phyloP scores from a whole-genome alignment of 345 rosid species.

The Geranium brycei region DNA sequence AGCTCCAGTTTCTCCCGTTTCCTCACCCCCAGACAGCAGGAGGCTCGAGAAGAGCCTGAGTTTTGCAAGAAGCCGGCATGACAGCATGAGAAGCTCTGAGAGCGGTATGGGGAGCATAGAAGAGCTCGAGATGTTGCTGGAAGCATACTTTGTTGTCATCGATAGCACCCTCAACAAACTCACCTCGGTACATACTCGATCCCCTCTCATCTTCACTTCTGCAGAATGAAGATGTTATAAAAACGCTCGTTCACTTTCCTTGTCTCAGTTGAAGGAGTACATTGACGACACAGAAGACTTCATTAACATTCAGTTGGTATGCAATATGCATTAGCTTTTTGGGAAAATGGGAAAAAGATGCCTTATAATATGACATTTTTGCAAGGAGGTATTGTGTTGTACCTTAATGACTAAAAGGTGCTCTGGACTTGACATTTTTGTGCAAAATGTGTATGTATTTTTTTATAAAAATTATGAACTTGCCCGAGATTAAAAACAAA shows the following conservation, averaged over 20 bases:
- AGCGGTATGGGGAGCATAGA: slow-evolving; percentile 25
- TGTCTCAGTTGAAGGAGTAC: slow-evolving; percentile 27
- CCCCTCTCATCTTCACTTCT: too few species aligned
- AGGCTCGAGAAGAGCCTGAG: slow-evolving; percentile 3
- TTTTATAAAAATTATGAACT: too few species aligned
- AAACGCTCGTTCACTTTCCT: background rate
- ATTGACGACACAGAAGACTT: slow-evolving; percentile 33
- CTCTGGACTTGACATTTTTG: background rate
- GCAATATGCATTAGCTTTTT: background rate
- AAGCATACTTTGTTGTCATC: slow-evolving; percentile 33
- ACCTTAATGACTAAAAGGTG: background rate
- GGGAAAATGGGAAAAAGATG: too few species aligned
- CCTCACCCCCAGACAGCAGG: background rate
- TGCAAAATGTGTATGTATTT: background rate
- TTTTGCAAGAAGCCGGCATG: slow-evolving; percentile 2
- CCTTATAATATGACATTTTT: too few species aligned
- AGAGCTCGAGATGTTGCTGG: slow-evolving; percentile 33
- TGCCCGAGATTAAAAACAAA: too few species aligned
- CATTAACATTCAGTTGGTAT: slow-evolving; percentile 30
- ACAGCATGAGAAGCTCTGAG: slow-evolving; percentile 19
- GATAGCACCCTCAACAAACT: slow-evolving; percentile 32
- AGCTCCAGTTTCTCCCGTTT: slow-evolving; percentile 1
- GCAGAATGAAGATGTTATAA: background rate
- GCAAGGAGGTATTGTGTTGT: too few species aligned
- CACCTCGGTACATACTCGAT: slow-evolving; percentile 19